Evolutionary conservation across 352 stramenopile species (phyloP), one percentile per base, ranked within the genome.

Genomic region (Pythium monospermum): DNA sequence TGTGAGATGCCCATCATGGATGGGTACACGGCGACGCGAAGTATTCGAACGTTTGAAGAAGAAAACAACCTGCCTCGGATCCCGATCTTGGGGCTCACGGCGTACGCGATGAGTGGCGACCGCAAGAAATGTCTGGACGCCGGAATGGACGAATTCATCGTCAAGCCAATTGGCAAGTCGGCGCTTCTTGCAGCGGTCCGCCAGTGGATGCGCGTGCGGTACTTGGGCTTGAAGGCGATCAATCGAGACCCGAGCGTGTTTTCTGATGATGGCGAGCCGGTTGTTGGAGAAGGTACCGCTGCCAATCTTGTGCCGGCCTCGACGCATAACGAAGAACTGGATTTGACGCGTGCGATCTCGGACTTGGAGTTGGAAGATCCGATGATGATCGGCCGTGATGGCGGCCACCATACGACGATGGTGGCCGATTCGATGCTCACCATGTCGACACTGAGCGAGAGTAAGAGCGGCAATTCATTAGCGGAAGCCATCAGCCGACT

Each of bases 1-100:
- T 93, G 83, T 30, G 80, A 93, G 45, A 93, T 93, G 83, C 83
- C 83, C 6, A 87, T 93, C 54, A 91, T 93, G 80, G 79, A 91
- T 38, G 83, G 83, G 0, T 93, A 93, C 64, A 75, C 76, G 1
- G 68, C 83, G 4, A 91, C 83, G 1, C 65, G 61, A 8, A 86
- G 64, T 35, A 93, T 93, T 46, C 80, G 83, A 10, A 45, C 65
- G 28, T 90, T 88, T 44, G 83, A 93, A 49, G 56, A 67, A 6
- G 67, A 87, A 25, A 71, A 83, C 43, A 76, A 78, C 26, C 60
- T 93, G 16, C 57, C 70, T 1, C 77, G 79, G 22, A 89, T 93
- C 23, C 83, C 83, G 26, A 89, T 93, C 48, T 68, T 93, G 15
- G 83, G 80, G 13, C 68, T 93, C n/a, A 93, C 83, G 12, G 83